Base-by-base conservation (phyloP, 164 flowering plant species). In the Vitis cinerea region DNA sequence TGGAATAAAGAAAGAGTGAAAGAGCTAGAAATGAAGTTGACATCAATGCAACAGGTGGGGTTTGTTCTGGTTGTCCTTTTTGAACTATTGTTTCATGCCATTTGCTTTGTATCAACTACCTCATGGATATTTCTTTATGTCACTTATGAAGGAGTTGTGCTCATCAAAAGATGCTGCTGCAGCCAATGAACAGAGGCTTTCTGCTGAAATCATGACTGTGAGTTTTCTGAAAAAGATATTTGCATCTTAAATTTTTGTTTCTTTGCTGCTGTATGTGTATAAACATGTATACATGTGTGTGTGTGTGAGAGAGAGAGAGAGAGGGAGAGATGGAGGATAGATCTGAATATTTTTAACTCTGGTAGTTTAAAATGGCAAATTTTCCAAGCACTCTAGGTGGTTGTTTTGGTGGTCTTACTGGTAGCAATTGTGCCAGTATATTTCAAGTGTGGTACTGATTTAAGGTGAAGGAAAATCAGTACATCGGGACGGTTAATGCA, bases 171-270 rank as follows among this genome's bases (percentile, higher is more conserved):
- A 85, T 58, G 81, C 83, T 50, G 88, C 93, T 60, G 83, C 90
- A 57, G 81, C 78, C 31, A 81, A 83, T 72, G 99, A 93, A 67
- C 86, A 89, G 68, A 86, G 73, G 50, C 80, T 80, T 63, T 65
- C 86, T 66, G 85, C 91, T 65, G 99, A 95, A 82, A 72, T 93
- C 10, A 71, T 88, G 50, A 92, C 94, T 10, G 97, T 94, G 82
- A 85, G 92, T 81, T 65, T 13, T 23, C 1, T 51, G 1, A 53
- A 10, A 51, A 3, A 37, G 44, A 37, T 3, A 37, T 37, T 37
- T 37, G 7, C 44, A 37, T 37, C 5, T 37, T 23, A 23, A 37
- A 37, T 3, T 37, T 37, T 6, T 37, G 44, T 37, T 19, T 59
- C 61, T 59, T 53, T 53, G 56, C 56, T 13, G 14, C 67, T 17